These are phyloP conservation scores for Taphrina deformans DNA, from an alignment of 1,139 yeast genomes.

Conservation along the genomic window DNA sequence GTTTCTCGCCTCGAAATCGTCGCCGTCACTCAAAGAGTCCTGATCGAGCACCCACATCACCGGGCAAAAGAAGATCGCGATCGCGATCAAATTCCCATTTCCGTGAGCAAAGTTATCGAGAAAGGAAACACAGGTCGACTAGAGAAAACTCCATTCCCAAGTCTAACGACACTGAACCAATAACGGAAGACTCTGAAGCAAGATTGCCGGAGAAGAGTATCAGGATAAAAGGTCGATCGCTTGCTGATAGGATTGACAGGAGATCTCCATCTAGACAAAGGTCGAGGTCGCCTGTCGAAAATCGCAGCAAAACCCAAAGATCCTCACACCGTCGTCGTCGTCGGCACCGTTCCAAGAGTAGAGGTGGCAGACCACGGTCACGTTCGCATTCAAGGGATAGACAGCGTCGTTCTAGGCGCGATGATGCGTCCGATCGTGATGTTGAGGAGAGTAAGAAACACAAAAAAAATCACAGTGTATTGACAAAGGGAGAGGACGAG, in stretches of 20 bases:
- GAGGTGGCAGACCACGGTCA: not conserved
- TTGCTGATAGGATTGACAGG: conserved; percentile 2
- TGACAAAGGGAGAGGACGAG: not conserved
- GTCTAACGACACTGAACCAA: not conserved
- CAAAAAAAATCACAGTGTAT: not conserved
- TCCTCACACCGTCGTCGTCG: not conserved
- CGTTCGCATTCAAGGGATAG: not conserved
- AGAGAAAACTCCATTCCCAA: not conserved
- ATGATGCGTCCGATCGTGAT: not conserved
- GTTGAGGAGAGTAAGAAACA: not conserved
- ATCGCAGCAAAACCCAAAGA: not conserved
- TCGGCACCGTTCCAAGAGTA: conserved; percentile 10
- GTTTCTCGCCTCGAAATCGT: not conserved
- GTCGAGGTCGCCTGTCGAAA: not conserved
- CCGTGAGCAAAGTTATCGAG: not conserved
- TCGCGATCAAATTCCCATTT: not conserved
- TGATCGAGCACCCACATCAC: not conserved
- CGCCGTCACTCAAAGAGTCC: not conserved
- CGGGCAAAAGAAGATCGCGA: not conserved
- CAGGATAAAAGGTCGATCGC: not conserved
- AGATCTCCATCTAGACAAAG: not conserved
- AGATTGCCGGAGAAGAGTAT: not conserved
- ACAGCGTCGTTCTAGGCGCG: not conserved
- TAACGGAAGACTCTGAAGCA: not conserved
- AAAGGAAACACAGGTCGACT: not conserved